Conservation (phyloP, 495 filamentous ascomycete species). For the Aspergillus campestris region DNA sequence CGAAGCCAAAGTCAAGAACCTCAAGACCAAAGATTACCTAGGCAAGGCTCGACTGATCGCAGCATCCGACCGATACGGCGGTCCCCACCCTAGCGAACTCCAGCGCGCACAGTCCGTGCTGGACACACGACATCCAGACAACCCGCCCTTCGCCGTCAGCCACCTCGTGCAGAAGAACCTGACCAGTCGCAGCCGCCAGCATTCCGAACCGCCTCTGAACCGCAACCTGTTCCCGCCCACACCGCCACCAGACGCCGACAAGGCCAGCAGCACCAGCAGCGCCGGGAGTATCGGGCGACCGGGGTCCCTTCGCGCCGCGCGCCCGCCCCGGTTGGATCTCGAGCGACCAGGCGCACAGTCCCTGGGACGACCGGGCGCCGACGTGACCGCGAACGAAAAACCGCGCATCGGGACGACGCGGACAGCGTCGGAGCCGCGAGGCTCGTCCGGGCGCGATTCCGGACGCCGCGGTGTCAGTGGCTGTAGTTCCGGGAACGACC, state of each 20-base stretch:
- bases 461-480: too few species aligned
- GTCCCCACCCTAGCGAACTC: not conserved
- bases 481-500: too few species aligned
- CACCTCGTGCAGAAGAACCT: slow-evolving; percentile 84
- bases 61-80: slow-evolving; percentile 56
- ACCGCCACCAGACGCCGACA: slow-evolving; percentile 81
- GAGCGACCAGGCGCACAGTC: slow-evolving; percentile 25
- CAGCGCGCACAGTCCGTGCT: slow-evolving; percentile 20
- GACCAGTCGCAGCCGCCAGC: slow-evolving; percentile 64
- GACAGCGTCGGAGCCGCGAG: slow-evolving; percentile 47
- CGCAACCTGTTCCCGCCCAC: slow-evolving; percentile 93
- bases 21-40: slow-evolving; percentile 94
- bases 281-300: slow-evolving; percentile 13
- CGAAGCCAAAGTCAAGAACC: slow-evolving; percentile 94
- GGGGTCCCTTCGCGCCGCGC: slow-evolving; percentile 25
- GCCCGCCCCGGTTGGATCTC: slow-evolving; percentile 35
- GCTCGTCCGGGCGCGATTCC: slow-evolving; percentile 13
- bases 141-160: slow-evolving; percentile 80
- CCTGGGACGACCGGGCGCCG: slow-evolving; percentile 16
- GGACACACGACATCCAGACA: slow-evolving; percentile 70
- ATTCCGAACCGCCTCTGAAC: slow-evolving; percentile 74
- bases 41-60: slow-evolving; percentile 92
- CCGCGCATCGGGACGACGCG: slow-evolving; percentile 44
- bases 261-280: slow-evolving; percentile 19
- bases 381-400: slow-evolving; percentile 20